Conservation (phyloP, 2,329 filamentous ascomycete genomes). For the Stemphylium beticola region DNA sequence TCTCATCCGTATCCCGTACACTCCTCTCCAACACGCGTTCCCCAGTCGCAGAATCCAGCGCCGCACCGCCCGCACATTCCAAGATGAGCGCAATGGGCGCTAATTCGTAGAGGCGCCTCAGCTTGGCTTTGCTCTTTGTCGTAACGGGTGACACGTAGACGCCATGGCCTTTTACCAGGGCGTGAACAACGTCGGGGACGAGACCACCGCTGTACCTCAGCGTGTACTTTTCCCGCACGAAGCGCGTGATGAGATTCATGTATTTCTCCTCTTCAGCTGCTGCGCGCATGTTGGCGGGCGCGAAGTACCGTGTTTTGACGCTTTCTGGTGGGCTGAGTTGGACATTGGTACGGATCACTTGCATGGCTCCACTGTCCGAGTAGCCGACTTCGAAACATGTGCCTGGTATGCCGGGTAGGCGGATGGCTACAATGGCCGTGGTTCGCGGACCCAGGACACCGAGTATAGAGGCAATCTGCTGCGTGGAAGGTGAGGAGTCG, state of each 20-base stretch:
- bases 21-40: constrained; percentile 25
- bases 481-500: constrained; percentile 21
- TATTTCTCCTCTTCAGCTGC: constrained; percentile 61
- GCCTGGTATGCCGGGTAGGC: constrained; percentile 49
- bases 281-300: constrained; percentile 66
- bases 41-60: constrained; percentile 57
- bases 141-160: constrained; percentile 67
- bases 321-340: neutral
- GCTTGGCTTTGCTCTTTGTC: constrained; percentile 59
- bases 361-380: constrained; percentile 39
- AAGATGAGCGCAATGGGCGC: constrained; percentile 65
- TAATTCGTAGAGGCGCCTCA: constrained; percentile 65
- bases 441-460: constrained; percentile 45
- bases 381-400: constrained; percentile 62
- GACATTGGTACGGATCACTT: constrained; percentile 50
- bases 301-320: constrained; percentile 64
- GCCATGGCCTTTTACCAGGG: constrained; percentile 66
- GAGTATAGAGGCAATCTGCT: constrained; percentile 43
- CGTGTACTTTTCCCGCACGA: constrained; percentile 62
- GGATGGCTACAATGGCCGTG: constrained; percentile 60
- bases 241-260: constrained; percentile 48
- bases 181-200: constrained; percentile 67
- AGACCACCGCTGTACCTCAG: constrained; percentile 66
- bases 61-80: constrained; percentile 65
- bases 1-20: constrained; percentile 40